A percentile compares a stretch with the other conserved stretches of the same genome.
Conservation (phyloP, 208 protist genomes). For the Crithidia mellificae region DNA sequence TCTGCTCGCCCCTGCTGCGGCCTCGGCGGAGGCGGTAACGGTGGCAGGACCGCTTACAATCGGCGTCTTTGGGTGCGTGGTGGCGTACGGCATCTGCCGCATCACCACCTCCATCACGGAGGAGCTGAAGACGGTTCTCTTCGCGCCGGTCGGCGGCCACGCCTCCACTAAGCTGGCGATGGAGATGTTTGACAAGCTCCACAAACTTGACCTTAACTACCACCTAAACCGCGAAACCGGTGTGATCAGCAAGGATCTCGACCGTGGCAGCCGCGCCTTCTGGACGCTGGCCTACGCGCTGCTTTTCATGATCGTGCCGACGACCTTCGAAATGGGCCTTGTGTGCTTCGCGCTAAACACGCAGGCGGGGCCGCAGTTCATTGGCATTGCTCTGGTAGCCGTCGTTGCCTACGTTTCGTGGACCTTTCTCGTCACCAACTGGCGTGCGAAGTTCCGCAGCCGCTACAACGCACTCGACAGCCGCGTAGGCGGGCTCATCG, state of each 20-base stretch:
- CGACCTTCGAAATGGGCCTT: conserved; percentile 91
- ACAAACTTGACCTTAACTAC: conserved; percentile 84
- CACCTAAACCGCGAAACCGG: conserved; percentile 91
- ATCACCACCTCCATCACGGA: conserved; percentile 74
- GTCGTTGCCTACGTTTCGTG: conserved; percentile 87
- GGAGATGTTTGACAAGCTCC: conserved; percentile 90
- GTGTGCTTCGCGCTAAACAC: conserved; percentile 88
- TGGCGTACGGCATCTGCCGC: conserved; percentile 85
- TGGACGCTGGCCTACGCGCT: conserved; percentile 86
- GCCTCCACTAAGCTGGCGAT: conserved; percentile 84
- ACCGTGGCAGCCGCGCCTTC: conserved; percentile 92
- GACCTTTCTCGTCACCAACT: conserved; percentile 89
- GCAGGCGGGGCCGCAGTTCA: conserved; percentile 83
- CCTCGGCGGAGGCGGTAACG: conserved; percentile 33
- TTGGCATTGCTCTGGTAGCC: conserved; percentile 78
- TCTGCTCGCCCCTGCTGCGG: conserved; percentile 55
- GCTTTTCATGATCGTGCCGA: conserved; percentile 93
- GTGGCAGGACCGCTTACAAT: conserved; percentile 57
- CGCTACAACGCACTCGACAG: conserved; percentile 93
- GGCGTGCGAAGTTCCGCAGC: conserved; percentile 84
- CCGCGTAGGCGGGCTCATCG: conserved; percentile 80
- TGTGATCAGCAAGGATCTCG: conserved; percentile 89
- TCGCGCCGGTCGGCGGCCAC: conserved; percentile 86
- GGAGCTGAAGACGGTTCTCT: conserved; percentile 90
- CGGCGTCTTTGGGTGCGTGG: conserved; percentile 81